A percentile compares a stretch with the other conserved stretches of the same genome.
Conservation (phyloP, 805 yeast genomes). For the Spathaspora arborariae region DNA sequence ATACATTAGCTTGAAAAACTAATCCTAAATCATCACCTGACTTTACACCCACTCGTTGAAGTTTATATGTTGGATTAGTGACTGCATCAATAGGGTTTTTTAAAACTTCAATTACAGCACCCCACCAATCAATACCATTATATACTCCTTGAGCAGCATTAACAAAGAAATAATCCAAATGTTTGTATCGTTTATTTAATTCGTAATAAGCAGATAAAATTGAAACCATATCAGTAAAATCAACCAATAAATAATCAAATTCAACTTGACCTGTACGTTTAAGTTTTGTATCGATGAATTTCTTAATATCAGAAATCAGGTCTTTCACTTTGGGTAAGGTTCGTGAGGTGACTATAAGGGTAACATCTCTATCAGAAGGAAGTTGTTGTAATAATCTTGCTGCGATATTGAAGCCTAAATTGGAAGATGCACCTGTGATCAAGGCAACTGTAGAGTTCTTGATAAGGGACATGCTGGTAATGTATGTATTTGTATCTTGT, state of each 20-base stretch:
- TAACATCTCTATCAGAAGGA: slow-evolving; percentile 53
- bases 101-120: slow-evolving; percentile 66
- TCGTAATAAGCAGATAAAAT: slow-evolving; percentile 72
- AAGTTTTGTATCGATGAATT: slow-evolving; percentile 24
- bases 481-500: neutral
- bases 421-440: slow-evolving; percentile 46
- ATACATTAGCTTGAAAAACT: slow-evolving; percentile 93
- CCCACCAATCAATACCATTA: slow-evolving; percentile 81
- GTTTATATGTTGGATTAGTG: slow-evolving; percentile 84
- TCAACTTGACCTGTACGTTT: slow-evolving; percentile 54
- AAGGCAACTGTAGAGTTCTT: slow-evolving; percentile 31
- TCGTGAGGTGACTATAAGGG: slow-evolving; percentile 85
- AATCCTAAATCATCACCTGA: slow-evolving; percentile 79
- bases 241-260: slow-evolving; percentile 86
- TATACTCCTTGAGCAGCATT: slow-evolving; percentile 91
- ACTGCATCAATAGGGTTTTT: slow-evolving; percentile 72
- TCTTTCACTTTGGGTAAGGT: slow-evolving; percentile 82
- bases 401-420: slow-evolving; percentile 83
- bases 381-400: slow-evolving; percentile 66
- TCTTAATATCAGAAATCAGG: slow-evolving; percentile 57
- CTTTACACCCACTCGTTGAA: slow-evolving; percentile 74
- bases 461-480: slow-evolving; percentile 10
- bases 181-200: slow-evolving; percentile 55
- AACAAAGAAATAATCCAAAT: slow-evolving; percentile 74
- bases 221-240: slow-evolving; percentile 86